A percentile compares a stretch with the other conserved stretches of the same genome.
phyloP scores from a whole-genome alignment of 2,329 filamentous ascomycete genomes.

The Phyllosticta ampelicida region DNA sequence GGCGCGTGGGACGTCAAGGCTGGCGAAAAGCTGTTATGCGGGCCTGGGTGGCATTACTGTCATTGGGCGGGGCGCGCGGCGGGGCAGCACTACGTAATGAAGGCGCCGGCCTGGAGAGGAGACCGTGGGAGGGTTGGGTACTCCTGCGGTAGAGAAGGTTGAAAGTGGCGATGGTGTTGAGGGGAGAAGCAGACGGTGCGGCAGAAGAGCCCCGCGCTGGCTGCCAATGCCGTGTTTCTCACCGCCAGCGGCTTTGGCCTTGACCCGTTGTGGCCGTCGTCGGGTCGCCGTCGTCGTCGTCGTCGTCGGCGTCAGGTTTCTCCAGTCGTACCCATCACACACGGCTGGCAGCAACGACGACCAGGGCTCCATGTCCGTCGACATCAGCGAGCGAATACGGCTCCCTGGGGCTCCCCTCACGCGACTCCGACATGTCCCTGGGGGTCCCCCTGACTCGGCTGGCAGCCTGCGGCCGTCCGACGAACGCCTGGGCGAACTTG shows the following conservation, averaged over 20 bases:
- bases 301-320: not conserved
- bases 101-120: slow-evolving; percentile 13
- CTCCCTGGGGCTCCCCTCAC: not conserved
- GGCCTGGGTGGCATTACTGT: slow-evolving; percentile 6
- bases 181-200: not conserved
- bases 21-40: slow-evolving; percentile 7
- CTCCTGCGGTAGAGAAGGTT: too few relatives aligned
- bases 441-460: not conserved
- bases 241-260: not conserved
- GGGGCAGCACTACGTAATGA: slow-evolving; percentile 12
- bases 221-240: not conserved
- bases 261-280: too few relatives aligned
- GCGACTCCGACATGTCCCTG: not conserved
- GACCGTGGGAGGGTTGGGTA: not conserved
- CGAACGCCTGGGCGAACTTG: not conserved
- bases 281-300: too few relatives aligned
- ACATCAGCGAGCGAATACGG: not conserved
- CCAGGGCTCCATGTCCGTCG: not conserved
- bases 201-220: not conserved
- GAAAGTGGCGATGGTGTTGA: not conserved
- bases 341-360: too few relatives aligned
- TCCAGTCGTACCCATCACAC: not conserved
- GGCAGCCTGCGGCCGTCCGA: not conserved
- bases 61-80: slow-evolving; percentile 8
- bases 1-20: slow-evolving; percentile 11